Evolutionary conservation across 148 eudicot species (phyloP), one percentile per base, ranked within the genome.

Genomic region (Amaranthus palmeri): DNA sequence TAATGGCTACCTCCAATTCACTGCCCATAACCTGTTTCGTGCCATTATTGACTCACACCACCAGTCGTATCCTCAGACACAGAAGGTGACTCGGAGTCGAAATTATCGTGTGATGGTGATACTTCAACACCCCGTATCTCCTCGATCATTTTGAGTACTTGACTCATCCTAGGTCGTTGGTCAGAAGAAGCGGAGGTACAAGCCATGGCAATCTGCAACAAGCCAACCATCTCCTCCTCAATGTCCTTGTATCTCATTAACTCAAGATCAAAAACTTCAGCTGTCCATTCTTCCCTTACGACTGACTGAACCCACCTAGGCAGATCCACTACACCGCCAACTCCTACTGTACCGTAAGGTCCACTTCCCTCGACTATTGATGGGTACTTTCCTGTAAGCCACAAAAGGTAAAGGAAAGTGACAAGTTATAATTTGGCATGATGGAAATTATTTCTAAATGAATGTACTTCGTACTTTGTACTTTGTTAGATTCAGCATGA

Each of bases 231-330:
- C 70, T 95, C 97, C 68, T 95, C 98, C 70, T 95, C 97, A 4
- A 91, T 95, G 69, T 91, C 93, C 81, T 83, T 91, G 73, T 95
- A 91, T 79, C 97, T 86, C 98, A 93, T 93, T 45, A 93, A 85
- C 88, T 93, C 98, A 67, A 91, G 73, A 77, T 93, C 98, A 5
- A 93, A 93, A 18, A 93, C 97, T 85, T 93, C 98, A 2, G 97
- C 96, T 4, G 98, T 93, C 98, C 98, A 93, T 74, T 93, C 98
- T 74, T 93, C 98, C 76, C 96, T 84, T 70, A 93, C 96, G 56
- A 93, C 97, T 5, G 96, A 87, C 74, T 89, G 96, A 17, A 93
- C 98, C 98, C 98, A 93, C 77, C 90, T 74, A 1, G 97, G 98
- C 17, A 93, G 77, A 72, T 93, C 97, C 48, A 91, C 84, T 48